Evolutionary conservation across 208 protist genomes (phyloP), one percentile per base, ranked within the genome.

Genomic region (Perkinsela sp.): DNA sequence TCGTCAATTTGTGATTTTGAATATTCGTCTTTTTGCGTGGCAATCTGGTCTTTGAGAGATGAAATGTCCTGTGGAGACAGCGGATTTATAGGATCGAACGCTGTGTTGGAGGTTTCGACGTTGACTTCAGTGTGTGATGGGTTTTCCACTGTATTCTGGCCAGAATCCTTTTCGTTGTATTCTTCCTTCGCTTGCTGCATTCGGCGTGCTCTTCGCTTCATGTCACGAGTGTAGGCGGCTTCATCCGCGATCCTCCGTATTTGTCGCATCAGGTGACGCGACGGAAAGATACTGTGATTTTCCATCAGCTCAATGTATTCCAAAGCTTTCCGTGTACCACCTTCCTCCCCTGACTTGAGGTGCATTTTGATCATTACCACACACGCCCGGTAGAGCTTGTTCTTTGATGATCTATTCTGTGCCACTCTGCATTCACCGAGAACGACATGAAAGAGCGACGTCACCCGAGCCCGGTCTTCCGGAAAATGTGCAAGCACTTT

Each of bases 321-420:
- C 30, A 92, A 70, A 1, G 84, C 86, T 0, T 84, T 77, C n/a
- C 81, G 82, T 0, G 86, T 83, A 1, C 83, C 86, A 71, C 86
- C 86, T 71, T 92, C 86, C 70, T 92, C 86, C 30, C 86, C 86
- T 0, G 86, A 92, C 2, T 81, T 83, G 22, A 92, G 76, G 71
- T 92, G 86, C 86, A 92, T 92, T 69, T 89, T 88, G 71, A 92
- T 81, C n/a, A 92, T 75, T 40, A 78, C 83, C 65, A 89, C 82
- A 69, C 89, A 92, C 1, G 86, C 89, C 65, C 86, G 77, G 32
- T 57, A 57, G 40, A 57, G 40, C 40, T 6, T 57, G 40, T 57
- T 22, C 22, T 22, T 6, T 57, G 40, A 57, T 22, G 6, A 22
- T 22, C 40, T 6, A n/a, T 6, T 57, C 40, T 57, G 13, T 22